Base-by-base conservation (phyloP, 2,329 filamentous ascomycete species). In the Biscogniauxia mediterranea region DNA sequence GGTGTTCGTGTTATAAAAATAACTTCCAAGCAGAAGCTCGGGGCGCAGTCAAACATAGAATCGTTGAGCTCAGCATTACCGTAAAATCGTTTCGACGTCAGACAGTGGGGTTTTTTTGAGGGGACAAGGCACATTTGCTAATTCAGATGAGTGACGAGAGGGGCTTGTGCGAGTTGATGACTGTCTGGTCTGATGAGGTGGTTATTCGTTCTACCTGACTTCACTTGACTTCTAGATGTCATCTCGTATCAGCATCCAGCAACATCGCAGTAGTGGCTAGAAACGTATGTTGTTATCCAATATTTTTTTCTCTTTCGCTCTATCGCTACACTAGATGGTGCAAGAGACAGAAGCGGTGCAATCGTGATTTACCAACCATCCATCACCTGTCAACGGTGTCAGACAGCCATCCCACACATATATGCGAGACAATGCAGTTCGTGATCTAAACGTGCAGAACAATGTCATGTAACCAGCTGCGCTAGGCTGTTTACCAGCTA, bases 1-100 rank as follows among this genome's bases (percentile, higher is more conserved):
- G 62, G 61, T 59, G 61, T 68, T 66, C 56, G 55, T 56, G 21
- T 42, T 52, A 57, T 58, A 23, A 51, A 60, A 56, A 59, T 55
- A 23, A 61, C 25, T 52, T 59, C 54, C 52, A 52, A 49, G 49
- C 53, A 57, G 52, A 60, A 42, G 57, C 50, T 52, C 53, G 52
- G 55, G 42, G 28, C 38, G 38, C 23, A 57, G n/a, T 54, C 52
- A n/a, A 38, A 32, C 32, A 19, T 54, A 32, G 20, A 25, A 38
- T 46, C 38, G 38, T 46, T 46, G 17, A 46, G 38, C 17, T 46
- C 38, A 46, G 38, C 38, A 46, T 46, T 46, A 46, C 38, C 13
- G 38, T 46, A 46, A n/a, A 46, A 46, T n/a, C 38, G 5, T 46
- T 9, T n/a, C 38, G 15, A 46, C 38, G 38, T 46, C 38, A 46